These are phyloP conservation scores for Phylloporus sp. DNA, from an alignment of 768 basidiomycete species.

Conservation along the genomic window DNA sequence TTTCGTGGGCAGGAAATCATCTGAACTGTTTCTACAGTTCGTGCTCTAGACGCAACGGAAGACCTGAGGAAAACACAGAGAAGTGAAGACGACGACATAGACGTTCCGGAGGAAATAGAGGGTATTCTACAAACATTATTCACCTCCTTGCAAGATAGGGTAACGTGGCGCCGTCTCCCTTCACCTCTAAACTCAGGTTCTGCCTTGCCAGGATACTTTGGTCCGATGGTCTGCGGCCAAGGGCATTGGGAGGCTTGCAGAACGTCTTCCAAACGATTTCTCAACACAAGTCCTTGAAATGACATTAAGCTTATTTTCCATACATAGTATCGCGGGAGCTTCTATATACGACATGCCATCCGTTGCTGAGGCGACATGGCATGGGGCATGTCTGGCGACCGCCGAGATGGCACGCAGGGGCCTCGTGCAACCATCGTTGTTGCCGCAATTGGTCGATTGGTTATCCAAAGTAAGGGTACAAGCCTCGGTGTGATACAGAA, in stretches of 20 bases:
- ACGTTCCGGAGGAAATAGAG: conserved; percentile 81
- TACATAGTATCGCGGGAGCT: conserved; percentile 64
- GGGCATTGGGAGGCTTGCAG: conserved; percentile 79
- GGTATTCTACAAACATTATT: conserved; percentile 69
- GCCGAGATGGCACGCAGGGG: conserved; percentile 90
- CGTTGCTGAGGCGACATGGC: conserved; percentile 86
- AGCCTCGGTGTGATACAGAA: conserved; percentile 7
- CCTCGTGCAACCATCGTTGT: conserved; percentile 53
- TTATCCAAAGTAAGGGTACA: conserved; percentile 60
- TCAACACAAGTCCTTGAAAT: conserved; percentile 79
- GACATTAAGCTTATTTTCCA: conserved; percentile 68
- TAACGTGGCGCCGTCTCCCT: conserved; percentile 27
- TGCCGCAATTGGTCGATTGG: conserved; percentile 72
- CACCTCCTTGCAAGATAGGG: conserved; percentile 74
- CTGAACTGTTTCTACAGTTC: conserved; percentile 22
- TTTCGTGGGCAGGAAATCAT: conserved; percentile 18
- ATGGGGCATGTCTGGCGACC: conserved; percentile 88
- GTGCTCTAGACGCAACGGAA: conserved; percentile 19
- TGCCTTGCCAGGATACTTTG: conserved; percentile 70
- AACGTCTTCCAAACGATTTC: conserved; percentile 73
- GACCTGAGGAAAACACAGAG: conserved; percentile 5
- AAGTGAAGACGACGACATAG: conserved; percentile 42
- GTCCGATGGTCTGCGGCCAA: conserved; percentile 96
- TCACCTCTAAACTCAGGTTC: background rate
- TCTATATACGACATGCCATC: conserved; percentile 69